A percentile compares a stretch with the other conserved stretches of the same genome.
Conservation (phyloP, 78 protist species). For the Guillardia theta region DNA sequence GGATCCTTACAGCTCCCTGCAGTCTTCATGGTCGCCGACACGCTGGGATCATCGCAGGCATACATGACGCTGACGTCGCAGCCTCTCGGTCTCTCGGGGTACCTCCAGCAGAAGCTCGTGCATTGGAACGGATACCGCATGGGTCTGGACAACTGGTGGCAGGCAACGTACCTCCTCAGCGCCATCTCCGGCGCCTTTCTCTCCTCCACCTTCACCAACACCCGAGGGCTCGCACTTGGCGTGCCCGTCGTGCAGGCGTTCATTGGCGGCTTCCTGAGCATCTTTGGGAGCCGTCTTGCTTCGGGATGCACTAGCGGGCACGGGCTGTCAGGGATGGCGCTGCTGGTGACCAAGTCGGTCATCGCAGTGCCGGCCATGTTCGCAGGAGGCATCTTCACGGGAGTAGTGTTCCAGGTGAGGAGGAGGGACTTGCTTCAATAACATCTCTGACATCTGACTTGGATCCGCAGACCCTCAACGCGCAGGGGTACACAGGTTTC, state of each 20-base stretch:
- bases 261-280: not conserved
- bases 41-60: not conserved
- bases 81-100: not conserved
- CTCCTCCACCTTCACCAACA: not conserved
- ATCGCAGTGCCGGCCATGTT: not conserved
- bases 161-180: not conserved
- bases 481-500: no score
- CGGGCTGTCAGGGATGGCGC: slow-evolving; percentile 1
- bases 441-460: no score
- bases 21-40: not conserved
- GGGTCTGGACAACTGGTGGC: slow-evolving; percentile 17
- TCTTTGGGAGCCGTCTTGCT: not conserved
- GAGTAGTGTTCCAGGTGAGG: no score
- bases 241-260: not conserved
- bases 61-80: not conserved
- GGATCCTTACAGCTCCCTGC: not conserved
- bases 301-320: slow-evolving; percentile 10
- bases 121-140: not conserved
- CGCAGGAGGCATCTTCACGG: not conserved
- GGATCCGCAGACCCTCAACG: no score
- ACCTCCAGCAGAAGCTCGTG: not conserved
- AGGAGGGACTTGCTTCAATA: no score
- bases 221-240: not conserved
- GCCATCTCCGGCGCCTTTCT: not conserved
- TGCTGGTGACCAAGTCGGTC: not conserved